A percentile compares a stretch with the other conserved stretches of the same genome.
Evolutionary conservation across 1,284 basidiomycete genomes (phyloP).

Genomic region (Puccinia novopanici): DNA sequence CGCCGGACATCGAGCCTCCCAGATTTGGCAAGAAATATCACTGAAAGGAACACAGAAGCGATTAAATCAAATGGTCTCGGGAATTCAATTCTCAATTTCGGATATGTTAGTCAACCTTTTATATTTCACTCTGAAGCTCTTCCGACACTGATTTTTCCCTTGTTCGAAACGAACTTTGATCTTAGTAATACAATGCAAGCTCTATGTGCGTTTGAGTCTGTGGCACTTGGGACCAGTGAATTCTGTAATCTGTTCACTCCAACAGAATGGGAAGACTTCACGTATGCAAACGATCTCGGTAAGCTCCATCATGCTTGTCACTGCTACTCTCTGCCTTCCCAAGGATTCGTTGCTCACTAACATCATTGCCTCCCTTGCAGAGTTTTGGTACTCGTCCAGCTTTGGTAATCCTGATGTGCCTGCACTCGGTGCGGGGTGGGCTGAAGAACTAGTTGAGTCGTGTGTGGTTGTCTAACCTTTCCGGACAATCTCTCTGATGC

Average conservation of each 20-base stretch:
- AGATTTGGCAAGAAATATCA: constrained; percentile 62
- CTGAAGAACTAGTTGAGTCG: constrained; percentile 59
- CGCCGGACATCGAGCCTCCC: background rate
- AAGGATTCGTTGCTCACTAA: too few relatives aligned
- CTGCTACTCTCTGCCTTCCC: too few relatives aligned
- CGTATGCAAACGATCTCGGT: constrained; percentile 54
- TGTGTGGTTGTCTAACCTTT: background rate
- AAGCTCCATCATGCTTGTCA: too few relatives aligned
- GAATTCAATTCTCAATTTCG: constrained; percentile 68
- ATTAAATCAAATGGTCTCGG: constrained; percentile 67
- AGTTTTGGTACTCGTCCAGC: constrained; percentile 50
- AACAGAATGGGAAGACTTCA: constrained; percentile 69
- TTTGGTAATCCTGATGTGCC: constrained; percentile 59
- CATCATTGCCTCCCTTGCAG: too few relatives aligned
- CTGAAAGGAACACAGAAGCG: constrained; percentile 69
- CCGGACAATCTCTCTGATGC: background rate
- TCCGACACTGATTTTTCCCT: constrained; percentile 35
- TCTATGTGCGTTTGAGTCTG: constrained; percentile 59
- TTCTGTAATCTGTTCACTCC: constrained; percentile 68
- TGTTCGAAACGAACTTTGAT: constrained; percentile 63
- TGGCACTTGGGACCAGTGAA: constrained; percentile 61
- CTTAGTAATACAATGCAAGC: constrained; percentile 55
- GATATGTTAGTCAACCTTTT: constrained; percentile 65
- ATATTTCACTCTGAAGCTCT: constrained; percentile 48
- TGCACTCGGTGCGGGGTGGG: constrained; percentile 61